phyloP scores from a whole-genome alignment of 179 eudicot genomes.

The Silene coronaria region DNA sequence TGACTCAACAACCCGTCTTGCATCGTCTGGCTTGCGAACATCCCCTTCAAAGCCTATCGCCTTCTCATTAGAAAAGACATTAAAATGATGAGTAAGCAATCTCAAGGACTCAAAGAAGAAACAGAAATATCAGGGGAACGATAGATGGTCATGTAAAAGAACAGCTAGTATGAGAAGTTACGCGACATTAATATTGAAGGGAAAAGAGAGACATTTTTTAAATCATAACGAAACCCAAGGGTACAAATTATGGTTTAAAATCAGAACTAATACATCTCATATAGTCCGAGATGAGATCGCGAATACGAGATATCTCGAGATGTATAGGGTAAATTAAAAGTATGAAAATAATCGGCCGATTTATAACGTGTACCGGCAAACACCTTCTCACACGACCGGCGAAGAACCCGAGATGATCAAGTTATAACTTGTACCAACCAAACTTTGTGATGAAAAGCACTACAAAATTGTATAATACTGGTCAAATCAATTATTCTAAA shows the following conservation, averaged over 20 bases:
- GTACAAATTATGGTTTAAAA: not conserved
- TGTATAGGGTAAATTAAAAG: no score
- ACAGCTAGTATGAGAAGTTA: not conserved
- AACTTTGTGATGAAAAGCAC: no score
- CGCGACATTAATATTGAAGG: not conserved
- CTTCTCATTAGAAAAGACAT: constrained; percentile 25
- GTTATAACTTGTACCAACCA: no score
- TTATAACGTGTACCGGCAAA: no score
- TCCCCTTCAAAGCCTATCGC: constrained; percentile 92
- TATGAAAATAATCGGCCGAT: no score
- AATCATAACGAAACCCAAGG: not conserved
- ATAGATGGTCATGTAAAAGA: not conserved
- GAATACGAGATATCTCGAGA: no score
- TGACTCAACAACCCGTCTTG: constrained; percentile 71
- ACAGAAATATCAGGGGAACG: not conserved
- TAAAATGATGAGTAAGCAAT: not conserved
- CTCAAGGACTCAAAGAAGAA: not conserved
- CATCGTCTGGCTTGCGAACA: constrained; percentile 83
- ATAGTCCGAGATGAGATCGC: no score
- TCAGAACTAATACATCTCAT: no score
- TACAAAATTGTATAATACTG: no score
- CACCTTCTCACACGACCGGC: no score
- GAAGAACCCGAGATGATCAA: no score
- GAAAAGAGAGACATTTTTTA: not conserved
- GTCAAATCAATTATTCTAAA: no score